phyloP scores from a whole-genome alignment of 306 rosid genomes.

The Fragaria vesca region DNA sequence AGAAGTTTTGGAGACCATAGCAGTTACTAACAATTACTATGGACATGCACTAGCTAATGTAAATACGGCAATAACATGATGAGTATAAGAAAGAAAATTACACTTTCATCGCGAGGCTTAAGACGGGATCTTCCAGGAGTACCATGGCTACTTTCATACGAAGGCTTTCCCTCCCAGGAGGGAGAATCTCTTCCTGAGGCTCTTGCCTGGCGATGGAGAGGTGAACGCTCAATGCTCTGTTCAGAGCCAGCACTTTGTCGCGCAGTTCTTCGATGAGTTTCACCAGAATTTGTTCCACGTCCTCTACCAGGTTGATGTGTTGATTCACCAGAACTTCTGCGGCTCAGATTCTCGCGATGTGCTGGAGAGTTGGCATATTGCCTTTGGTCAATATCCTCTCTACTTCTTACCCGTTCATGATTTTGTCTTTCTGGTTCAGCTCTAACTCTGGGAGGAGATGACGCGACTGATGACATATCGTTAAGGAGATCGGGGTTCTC shows the following conservation, averaged over 20 bases:
- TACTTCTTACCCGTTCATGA: constrained; percentile 44
- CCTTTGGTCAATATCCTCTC: constrained; percentile 59
- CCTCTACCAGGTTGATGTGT: constrained; percentile 39
- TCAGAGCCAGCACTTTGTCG: constrained; percentile 58
- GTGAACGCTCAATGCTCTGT: constrained; percentile 74
- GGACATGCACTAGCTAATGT: background rate
- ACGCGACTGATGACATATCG: constrained; percentile 43
- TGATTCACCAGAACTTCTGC: constrained; percentile 41
- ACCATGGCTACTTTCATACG: constrained; percentile 66
- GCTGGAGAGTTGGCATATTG: constrained; percentile 57
- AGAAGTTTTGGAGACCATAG: background rate
- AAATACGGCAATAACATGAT: background rate
- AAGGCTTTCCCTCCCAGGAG: constrained; percentile 59
- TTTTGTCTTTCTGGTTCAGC: constrained; percentile 36
- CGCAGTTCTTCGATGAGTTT: constrained; percentile 53
- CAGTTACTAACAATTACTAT: background rate
- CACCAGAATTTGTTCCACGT: constrained; percentile 51
- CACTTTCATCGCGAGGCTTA: constrained; percentile 72
- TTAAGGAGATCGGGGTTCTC: constrained; percentile 47
- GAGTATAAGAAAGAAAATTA: constrained; percentile 35
- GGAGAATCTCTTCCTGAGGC: constrained; percentile 61
- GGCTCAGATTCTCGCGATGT: constrained; percentile 43
- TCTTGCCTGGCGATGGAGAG: constrained; percentile 74
- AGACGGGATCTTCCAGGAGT: constrained; percentile 72
- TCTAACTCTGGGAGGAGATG: constrained; percentile 43